Percentiles rank a stretch among this genome's conserved stretches.
These are phyloP conservation scores for Zopfia rhizophila DNA, from an alignment of 2,329 filamentous ascomycete species.

Conservation along the genomic window DNA sequence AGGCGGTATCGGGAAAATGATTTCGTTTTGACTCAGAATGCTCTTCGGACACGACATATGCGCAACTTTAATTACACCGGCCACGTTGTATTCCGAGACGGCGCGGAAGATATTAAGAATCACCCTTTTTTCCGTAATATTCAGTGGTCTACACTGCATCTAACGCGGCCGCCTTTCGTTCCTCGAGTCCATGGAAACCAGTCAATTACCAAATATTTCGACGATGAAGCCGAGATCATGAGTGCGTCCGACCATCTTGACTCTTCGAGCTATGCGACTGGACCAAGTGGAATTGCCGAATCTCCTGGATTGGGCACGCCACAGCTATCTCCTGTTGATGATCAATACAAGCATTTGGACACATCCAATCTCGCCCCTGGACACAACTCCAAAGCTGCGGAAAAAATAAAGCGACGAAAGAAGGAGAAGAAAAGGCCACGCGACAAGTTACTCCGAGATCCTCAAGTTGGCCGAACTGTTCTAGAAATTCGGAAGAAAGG, in stretches of 20 bases:
- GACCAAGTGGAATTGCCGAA: conserved; percentile 8
- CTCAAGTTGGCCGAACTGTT: conserved; percentile 70
- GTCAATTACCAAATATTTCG: conserved; percentile 82
- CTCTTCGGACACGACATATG: conserved; percentile 31
- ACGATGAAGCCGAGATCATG: conserved; percentile 77
- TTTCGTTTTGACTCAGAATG: conserved; percentile 38
- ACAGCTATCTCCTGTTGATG: neutral
- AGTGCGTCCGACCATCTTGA: conserved; percentile 50
- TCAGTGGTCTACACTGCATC: conserved; percentile 79
- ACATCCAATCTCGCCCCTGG: neutral
- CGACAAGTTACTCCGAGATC: conserved; percentile 86
- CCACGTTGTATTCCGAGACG: conserved; percentile 81
- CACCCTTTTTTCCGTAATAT: conserved; percentile 88
- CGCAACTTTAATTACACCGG: conserved; percentile 54
- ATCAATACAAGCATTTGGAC: conserved; percentile 1
- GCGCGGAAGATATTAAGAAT: conserved; percentile 87
- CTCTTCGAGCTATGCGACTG: conserved; percentile 43
- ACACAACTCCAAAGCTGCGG: neutral
- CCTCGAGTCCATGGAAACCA: conserved; percentile 70
- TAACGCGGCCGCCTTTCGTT: conserved; percentile 78
- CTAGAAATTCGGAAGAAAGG: conserved; percentile 82
- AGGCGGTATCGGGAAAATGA: conserved; percentile 78
- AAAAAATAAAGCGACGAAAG: conserved; percentile 57
- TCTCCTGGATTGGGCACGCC: conserved; percentile 1
- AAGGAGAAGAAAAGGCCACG: conserved; percentile 81